phyloP scores from a whole-genome alignment of 768 basidiomycete genomes.

The Paxillus involutus region DNA sequence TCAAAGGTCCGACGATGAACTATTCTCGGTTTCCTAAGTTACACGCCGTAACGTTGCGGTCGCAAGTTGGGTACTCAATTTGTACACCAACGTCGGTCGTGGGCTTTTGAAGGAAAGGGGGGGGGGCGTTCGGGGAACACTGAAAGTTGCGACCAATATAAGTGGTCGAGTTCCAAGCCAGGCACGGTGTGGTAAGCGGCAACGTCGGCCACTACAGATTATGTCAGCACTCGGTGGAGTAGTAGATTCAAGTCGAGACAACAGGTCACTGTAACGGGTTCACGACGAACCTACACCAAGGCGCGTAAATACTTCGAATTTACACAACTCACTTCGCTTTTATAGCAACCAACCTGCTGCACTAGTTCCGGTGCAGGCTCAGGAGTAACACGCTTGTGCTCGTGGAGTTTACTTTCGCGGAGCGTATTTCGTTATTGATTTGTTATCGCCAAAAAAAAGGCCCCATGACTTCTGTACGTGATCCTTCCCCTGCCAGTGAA shows the following conservation, averaged over 20 bases:
- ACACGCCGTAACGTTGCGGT: constrained; percentile 4
- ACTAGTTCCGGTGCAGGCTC: too few species aligned
- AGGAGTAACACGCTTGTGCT: not conserved
- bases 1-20: constrained; percentile 8
- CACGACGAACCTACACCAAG: not conserved
- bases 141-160: not conserved
- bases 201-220: not conserved
- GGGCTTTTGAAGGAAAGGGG: not conserved
- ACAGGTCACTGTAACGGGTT: too few species aligned
- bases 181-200: constrained; percentile 1
- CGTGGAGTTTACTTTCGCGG: not conserved
- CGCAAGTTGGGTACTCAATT: not conserved
- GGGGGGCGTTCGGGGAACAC: not conserved
- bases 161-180: constrained; percentile 3
- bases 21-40: not conserved
- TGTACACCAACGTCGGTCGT: constrained; percentile 3
- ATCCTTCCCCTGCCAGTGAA: not conserved
- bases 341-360: not conserved
- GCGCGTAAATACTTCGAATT: not conserved
- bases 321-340: not conserved
- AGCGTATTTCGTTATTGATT: not conserved
- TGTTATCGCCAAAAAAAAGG: not conserved
- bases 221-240: not conserved
- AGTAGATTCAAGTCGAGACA: not conserved
- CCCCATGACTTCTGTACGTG: not conserved